A percentile compares a stretch with the other conserved stretches of the same genome.
Conservation (phyloP, 495 filamentous ascomycete genomes). For the Trichoderma erinaceum region DNA sequence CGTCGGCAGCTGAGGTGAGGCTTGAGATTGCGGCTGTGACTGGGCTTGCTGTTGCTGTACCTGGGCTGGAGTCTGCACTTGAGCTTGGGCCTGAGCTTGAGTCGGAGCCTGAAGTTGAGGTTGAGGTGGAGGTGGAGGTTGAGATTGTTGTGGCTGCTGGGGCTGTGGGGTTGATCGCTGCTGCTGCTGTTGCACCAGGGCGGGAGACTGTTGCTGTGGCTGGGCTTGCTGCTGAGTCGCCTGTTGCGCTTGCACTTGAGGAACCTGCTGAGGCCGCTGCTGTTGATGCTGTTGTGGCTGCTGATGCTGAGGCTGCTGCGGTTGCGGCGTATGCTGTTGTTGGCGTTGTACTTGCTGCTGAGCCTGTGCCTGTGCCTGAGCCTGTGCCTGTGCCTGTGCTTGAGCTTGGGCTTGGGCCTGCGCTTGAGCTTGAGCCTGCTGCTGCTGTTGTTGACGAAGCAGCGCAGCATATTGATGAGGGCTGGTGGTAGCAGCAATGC, state of each 20-base stretch:
- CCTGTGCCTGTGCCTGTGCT: slow-evolving; percentile 17
- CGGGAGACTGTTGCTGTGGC: slow-evolving; percentile 22
- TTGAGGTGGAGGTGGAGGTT: slow-evolving; percentile 25
- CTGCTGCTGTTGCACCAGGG: slow-evolving; percentile 23
- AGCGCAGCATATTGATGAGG: slow-evolving; percentile 70
- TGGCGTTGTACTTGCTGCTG: slow-evolving; percentile 17
- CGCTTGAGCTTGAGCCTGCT: slow-evolving; percentile 27
- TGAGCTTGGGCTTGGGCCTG: slow-evolving; percentile 18
- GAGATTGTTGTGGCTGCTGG: slow-evolving; percentile 25
- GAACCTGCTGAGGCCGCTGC: slow-evolving; percentile 54
- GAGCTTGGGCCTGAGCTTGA: slow-evolving; percentile 16
- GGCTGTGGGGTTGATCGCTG: slow-evolving; percentile 51
- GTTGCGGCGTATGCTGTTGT: slow-evolving; percentile 21
- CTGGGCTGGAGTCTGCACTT: slow-evolving; percentile 16
- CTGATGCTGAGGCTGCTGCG: slow-evolving; percentile 24
- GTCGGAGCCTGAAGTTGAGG: slow-evolving; percentile 17
- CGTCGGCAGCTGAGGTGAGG: slow-evolving; percentile 15
- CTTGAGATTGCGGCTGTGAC: slow-evolving; percentile 17
- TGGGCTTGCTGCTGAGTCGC: slow-evolving; percentile 30
- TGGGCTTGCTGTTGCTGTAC: slow-evolving; percentile 21
- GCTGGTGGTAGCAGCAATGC: slow-evolving; percentile 30
- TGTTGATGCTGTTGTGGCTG: slow-evolving; percentile 54
- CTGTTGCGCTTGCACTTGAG: slow-evolving; percentile 38
- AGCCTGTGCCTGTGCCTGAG: neutral
- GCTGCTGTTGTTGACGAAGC: slow-evolving; percentile 61